A percentile compares a stretch with the other conserved stretches of the same genome.
These are phyloP conservation scores for Colletotrichum simmondsii DNA, from an alignment of 2,329 filamentous ascomycete species.

Conservation along the genomic window DNA sequence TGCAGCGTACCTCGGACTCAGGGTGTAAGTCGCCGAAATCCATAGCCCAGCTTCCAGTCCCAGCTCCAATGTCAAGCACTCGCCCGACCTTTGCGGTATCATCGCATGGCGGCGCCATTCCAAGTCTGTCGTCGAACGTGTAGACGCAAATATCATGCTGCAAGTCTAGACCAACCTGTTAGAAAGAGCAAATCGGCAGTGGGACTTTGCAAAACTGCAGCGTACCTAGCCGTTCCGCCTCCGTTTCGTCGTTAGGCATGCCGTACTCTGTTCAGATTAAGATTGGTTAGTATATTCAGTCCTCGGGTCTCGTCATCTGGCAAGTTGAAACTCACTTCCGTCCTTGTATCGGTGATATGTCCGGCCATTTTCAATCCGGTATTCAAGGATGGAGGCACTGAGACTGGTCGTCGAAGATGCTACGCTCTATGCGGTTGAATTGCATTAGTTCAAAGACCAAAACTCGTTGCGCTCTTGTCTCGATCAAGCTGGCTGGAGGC, in stretches of 20 bases:
- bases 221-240: slow-evolving; percentile 19
- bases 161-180: slow-evolving; percentile 47
- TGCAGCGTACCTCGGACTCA: slow-evolving; percentile 37
- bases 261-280: slow-evolving; percentile 2
- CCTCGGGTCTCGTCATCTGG: too few relatives aligned
- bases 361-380: slow-evolving; percentile 23
- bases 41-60: slow-evolving; percentile 45
- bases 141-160: slow-evolving; percentile 64
- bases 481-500: too few relatives aligned
- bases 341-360: slow-evolving; percentile 37
- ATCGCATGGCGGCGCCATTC: slow-evolving; percentile 15
- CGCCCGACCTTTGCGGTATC: slow-evolving; percentile 27
- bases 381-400: slow-evolving; percentile 42
- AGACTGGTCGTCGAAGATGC: slow-evolving; percentile 41
- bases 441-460: too few relatives aligned
- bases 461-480: too few relatives aligned
- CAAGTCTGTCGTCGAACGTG: slow-evolving; percentile 44
- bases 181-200: background rate
- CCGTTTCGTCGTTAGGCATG: slow-evolving; percentile 18
- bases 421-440: background rate
- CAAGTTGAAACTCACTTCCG: slow-evolving; percentile 7
- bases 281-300: background rate
- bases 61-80: slow-evolving; percentile 41
- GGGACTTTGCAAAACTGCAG: too few relatives aligned
- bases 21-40: slow-evolving; percentile 52